phyloP scores from a whole-genome alignment of 176 grass and related monocot species.

The Luzula sylvatica region DNA sequence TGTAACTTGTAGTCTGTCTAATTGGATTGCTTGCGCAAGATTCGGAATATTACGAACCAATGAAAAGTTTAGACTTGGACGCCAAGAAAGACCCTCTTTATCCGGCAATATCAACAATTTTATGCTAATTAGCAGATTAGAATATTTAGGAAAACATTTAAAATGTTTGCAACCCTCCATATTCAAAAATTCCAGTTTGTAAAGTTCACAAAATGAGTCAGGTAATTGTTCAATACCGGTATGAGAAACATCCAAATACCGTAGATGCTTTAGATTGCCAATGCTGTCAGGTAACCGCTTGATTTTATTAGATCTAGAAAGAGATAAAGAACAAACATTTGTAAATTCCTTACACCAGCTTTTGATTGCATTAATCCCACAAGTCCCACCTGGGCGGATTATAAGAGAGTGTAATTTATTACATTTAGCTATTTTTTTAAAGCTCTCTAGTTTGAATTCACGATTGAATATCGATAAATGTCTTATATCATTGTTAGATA shows the following conservation, averaged over 20 bases:
- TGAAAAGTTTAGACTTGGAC: background rate
- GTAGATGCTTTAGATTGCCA: conserved; percentile 17
- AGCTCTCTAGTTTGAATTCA: background rate
- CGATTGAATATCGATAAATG: background rate
- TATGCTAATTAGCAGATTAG: background rate
- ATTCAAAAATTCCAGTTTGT: conserved; percentile 3
- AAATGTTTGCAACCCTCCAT: background rate
- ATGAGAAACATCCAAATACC: conserved; percentile 3
- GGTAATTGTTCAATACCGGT: background rate
- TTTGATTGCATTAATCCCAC: background rate
- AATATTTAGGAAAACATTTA: background rate
- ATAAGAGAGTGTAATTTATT: conserved; percentile 10
- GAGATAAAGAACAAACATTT: background rate
- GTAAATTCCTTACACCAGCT: background rate
- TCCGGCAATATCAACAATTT: background rate
- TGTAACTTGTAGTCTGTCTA: background rate
- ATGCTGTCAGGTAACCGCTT: conserved; percentile 3
- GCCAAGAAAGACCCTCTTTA: too few species aligned
- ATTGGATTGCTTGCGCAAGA: background rate
- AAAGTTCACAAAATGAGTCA: background rate
- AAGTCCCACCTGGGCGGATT: background rate
- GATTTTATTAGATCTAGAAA: background rate
- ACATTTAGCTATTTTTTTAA: background rate
- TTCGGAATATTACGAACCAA: conserved; percentile 4
- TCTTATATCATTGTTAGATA: background rate